A percentile compares a stretch with the other conserved stretches of the same genome.
Evolutionary conservation across 306 rosid species (phyloP).

Genomic region (Erythrophleum fordii): DNA sequence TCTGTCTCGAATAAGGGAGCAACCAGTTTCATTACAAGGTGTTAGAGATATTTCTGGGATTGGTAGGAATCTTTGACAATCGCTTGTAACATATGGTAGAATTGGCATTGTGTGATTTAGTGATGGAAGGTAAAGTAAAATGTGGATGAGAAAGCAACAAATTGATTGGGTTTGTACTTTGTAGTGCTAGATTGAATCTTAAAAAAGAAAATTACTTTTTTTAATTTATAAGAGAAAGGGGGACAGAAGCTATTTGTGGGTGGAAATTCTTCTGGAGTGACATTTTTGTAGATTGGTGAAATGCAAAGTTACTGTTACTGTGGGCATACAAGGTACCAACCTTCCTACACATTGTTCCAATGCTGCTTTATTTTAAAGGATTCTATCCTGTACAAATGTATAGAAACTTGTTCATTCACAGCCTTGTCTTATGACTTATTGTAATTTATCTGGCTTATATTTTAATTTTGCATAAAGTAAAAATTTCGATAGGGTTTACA

Average conservation of each 20-base stretch:
- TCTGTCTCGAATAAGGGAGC: slow-evolving; percentile 76
- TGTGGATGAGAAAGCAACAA: slow-evolving; percentile 29
- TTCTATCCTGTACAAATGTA: slow-evolving; percentile 47
- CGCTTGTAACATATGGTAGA: slow-evolving; percentile 15
- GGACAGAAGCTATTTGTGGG: slow-evolving; percentile 31
- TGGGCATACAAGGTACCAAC: slow-evolving; percentile 17
- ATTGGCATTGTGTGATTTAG: slow-evolving; percentile 24
- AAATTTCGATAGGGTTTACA: not conserved
- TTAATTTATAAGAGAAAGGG: no score
- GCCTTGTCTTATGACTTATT: slow-evolving; percentile 9
- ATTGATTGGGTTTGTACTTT: slow-evolving; percentile 9
- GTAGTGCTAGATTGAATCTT: slow-evolving; percentile 16
- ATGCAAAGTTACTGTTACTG: not conserved
- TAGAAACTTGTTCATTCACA: slow-evolving; percentile 38
- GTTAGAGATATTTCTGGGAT: slow-evolving; percentile 60
- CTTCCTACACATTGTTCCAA: not conserved
- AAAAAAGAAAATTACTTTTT: not conserved
- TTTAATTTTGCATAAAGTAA: not conserved
- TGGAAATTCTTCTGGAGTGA: slow-evolving; percentile 25
- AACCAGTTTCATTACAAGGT: slow-evolving; percentile 70
- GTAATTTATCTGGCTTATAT: not conserved
- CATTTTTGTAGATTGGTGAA: slow-evolving; percentile 44
- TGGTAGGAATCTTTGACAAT: slow-evolving; percentile 58
- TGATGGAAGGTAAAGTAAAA: slow-evolving; percentile 14
- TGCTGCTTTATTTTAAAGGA: slow-evolving; percentile 17